Conservation (phyloP, 2,329 filamentous ascomycete genomes). For the Xylariales sp. region DNA sequence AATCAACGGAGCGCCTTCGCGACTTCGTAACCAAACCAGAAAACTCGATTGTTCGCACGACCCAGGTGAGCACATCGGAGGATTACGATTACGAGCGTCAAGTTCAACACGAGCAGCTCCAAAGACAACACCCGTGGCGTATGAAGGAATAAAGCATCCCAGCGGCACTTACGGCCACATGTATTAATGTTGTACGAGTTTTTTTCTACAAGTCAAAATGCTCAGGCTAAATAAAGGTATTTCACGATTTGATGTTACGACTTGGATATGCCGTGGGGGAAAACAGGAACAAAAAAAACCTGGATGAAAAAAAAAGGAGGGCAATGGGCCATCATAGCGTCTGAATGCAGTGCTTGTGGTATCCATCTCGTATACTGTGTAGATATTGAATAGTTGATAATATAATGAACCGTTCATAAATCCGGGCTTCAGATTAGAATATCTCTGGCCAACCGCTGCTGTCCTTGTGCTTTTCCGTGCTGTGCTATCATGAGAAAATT, state of each 20-base stretch:
- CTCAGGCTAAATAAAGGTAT: neutral
- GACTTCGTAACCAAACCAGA: slow-evolving; percentile 29
- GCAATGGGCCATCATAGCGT: neutral
- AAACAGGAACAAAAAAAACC: neutral
- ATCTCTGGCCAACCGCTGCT: neutral
- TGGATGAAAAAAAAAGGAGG: too few species aligned
- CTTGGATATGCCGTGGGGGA: neutral
- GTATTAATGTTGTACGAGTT: slow-evolving; percentile 5
- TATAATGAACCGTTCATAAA: neutral
- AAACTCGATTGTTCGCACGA: slow-evolving; percentile 42
- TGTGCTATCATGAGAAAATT: neutral
- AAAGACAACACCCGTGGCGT: slow-evolving; percentile 36
- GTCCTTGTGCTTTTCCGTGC: neutral
- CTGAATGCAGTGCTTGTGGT: neutral
- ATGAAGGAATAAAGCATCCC: slow-evolving; percentile 15
- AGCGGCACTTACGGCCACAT: neutral
- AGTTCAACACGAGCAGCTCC: slow-evolving; percentile 32
- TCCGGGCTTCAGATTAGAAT: neutral
- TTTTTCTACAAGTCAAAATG: neutral
- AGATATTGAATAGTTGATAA: neutral
- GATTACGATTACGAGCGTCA: slow-evolving; percentile 35
- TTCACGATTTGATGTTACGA: neutral
- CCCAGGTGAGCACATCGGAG: slow-evolving; percentile 37
- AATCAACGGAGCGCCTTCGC: slow-evolving; percentile 43
- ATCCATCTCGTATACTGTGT: neutral